These are phyloP conservation scores for Fusarium nygamai DNA, from an alignment of 2,329 filamentous ascomycete species.

Conservation along the genomic window DNA sequence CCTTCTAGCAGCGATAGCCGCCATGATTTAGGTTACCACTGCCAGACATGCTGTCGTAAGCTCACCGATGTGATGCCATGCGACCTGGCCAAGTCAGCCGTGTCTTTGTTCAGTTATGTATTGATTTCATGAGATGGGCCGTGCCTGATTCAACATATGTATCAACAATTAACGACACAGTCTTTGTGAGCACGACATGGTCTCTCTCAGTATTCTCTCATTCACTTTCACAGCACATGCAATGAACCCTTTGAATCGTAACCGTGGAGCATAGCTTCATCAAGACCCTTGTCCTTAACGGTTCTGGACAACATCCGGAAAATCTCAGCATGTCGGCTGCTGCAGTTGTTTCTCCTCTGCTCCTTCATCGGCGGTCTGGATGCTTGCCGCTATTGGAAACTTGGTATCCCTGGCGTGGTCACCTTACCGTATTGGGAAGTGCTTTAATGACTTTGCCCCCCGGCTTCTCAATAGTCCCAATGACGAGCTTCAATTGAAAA, in stretches of 20 bases:
- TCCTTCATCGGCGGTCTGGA: constrained; percentile 24
- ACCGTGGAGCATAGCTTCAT: not conserved
- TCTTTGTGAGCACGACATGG: not conserved
- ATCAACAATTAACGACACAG: not conserved
- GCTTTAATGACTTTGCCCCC: constrained; percentile 32
- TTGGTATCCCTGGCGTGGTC: not conserved
- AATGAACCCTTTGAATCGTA: not conserved
- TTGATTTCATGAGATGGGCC: not conserved
- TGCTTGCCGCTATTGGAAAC: constrained; percentile 35
- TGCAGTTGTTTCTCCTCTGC: constrained; percentile 12
- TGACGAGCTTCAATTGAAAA: constrained; percentile 16
- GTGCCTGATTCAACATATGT: not conserved
- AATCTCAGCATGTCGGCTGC: constrained; percentile 25
- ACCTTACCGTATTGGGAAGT: constrained; percentile 27
- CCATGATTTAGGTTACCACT: constrained; percentile 19
- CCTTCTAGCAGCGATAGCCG: constrained; percentile 18
- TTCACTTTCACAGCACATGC: not conserved
- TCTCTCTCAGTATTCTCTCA: not conserved
- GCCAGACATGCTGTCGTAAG: constrained; percentile 20
- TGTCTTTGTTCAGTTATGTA: constrained; percentile 21
- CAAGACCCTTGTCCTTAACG: constrained; percentile 14
- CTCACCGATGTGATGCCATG: constrained; percentile 1
- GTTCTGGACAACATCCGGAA: constrained; percentile 14
- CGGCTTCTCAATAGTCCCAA: constrained; percentile 32
- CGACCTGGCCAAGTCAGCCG: not conserved